These are phyloP conservation scores for Arthrocladium fulminans DNA, from an alignment of 2,329 filamentous ascomycete species.

Conservation along the genomic window DNA sequence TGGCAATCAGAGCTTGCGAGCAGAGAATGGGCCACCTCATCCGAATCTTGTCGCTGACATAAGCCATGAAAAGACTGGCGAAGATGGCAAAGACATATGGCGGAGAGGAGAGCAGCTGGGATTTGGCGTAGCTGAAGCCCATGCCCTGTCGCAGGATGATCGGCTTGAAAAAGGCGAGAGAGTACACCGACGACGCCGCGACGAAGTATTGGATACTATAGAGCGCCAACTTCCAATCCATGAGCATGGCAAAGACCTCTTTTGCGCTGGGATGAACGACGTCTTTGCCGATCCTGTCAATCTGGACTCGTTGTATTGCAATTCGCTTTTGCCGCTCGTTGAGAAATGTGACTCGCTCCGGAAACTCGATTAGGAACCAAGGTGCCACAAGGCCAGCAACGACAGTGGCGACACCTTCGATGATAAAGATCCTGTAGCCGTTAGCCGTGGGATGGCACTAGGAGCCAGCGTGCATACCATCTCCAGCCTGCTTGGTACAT, in stretches of 20 bases:
- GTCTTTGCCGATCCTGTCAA: constrained; percentile 7
- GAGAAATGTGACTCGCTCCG: constrained; percentile 27
- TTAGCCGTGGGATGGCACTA: background rate
- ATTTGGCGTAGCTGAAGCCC: constrained; percentile 53
- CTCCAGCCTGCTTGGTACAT: constrained; percentile 5
- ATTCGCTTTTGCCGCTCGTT: constrained; percentile 17
- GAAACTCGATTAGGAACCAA: constrained; percentile 32
- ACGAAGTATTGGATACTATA: constrained; percentile 12
- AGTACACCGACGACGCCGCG: constrained; percentile 40
- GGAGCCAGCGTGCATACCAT: background rate
- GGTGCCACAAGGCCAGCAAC: constrained; percentile 20
- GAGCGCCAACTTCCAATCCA: constrained; percentile 15
- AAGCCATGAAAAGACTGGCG: constrained; percentile 52
- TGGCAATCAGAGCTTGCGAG: constrained; percentile 55
- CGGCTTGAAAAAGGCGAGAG: constrained; percentile 69
- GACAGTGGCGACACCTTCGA: constrained; percentile 21
- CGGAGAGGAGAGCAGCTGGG: constrained; percentile 64
- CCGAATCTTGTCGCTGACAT: constrained; percentile 57
- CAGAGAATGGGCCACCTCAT: constrained; percentile 58
- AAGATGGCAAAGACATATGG: constrained; percentile 55
- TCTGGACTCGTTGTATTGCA: constrained; percentile 3
- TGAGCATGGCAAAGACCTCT: constrained; percentile 10
- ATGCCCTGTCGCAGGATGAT: constrained; percentile 58
- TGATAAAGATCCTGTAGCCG: constrained; percentile 15
- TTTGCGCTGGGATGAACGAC: constrained; percentile 10